Evolutionary conservation across 2,329 filamentous ascomycete genomes (phyloP), one percentile per base, ranked within the genome.

Genomic region (Trichothecium sympodiale): DNA sequence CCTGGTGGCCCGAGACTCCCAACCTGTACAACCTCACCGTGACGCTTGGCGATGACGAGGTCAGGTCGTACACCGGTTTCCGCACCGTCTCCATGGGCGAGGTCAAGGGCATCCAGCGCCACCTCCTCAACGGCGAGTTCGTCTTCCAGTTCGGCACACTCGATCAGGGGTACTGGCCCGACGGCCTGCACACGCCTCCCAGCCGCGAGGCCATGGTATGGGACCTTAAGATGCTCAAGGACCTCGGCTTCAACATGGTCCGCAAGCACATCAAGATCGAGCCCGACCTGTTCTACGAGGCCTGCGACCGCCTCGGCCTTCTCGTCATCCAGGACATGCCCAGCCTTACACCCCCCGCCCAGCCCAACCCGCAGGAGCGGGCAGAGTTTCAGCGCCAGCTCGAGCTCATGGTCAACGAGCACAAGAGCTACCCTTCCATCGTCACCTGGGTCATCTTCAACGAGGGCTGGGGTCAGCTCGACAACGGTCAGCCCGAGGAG

Each of bases 271-370:
- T 81, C 59, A 83, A 83, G 54, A 63, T 82, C 6, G 78, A 82
- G 45, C 65, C 73, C 0, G 74, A 76, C 10, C 52, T 83, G 6
- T 84, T 77, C 51, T 83, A 83, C 49, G 67, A 69, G 14, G 77
- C 79, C 4, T 80, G 75, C 38, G 80, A 84, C 34, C 63, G 74
- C 40, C 53, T 83, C 2, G 80, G 80, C 1, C 52, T 83, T 13
- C 52, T 83, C 17, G 65, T 84, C 5, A 74, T 83, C 32, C 80
- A 83, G 49, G 80, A 84, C 41, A 84, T 84, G 80, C 79, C 79
- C 0, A 69, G 76, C 3, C 55, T 82, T 37, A 50, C 62, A 29
- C 49, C 45, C 10, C 48, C 47, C 35, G 48, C 44, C 15, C 50
- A 46, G 17, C 62, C 69, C 29, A 54, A 60, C 28, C 53, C 56